Evolutionary conservation across 192 early-diverging fungal species (phyloP), one percentile per base, ranked within the genome.

Genomic region (Backusella morwellensis): DNA sequence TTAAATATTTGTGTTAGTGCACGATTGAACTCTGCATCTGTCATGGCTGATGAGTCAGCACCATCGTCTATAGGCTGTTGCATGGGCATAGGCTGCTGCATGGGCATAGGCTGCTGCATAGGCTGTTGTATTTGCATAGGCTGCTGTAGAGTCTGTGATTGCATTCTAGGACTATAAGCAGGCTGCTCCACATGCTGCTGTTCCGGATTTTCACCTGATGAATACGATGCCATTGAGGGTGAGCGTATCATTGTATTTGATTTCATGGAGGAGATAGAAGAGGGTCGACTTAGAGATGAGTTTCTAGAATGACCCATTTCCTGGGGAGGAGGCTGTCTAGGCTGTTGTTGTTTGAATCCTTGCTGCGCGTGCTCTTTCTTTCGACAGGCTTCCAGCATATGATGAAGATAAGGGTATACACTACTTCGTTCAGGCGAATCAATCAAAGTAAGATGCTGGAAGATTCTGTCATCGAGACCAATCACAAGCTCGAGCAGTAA

Each of bases 401-500:
- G 86, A 36, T 86, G 84, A 34, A 88, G 73, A 72, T 90, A 92
- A n/a, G 90, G 89, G 63, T 91, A 91, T 19, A 92, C 87, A 35
- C 90, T 88, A 66, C 92, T 93, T 50, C 78, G 78, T 52, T 84
- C 75, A 9, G 91, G 86, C 70, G 94, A 88, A 11, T 89, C 85
- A 47, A 96, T 90, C 17, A 93, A 75, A 54, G 77, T 81, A 26
- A 90, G 52, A 75, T 92, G 86, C 6, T 93, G 79, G 66, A 90
- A 85, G 3, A 93, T 85, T 21, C 70, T 73, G 32, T 90, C 91
- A 9, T 92, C 91, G 70, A 97, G 83, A 6, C 80, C 83, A 29
- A 88, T 89, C 0, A 90, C 89, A 44, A 98, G 75, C 80, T 96
- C 93, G 26, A 95, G 88, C 35, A 95, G 81, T 21, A 99, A 87